Evolutionary conservation across 768 basidiomycete genomes (phyloP), one percentile per base, ranked within the genome.

Genomic region (Lyophyllum atratum): DNA sequence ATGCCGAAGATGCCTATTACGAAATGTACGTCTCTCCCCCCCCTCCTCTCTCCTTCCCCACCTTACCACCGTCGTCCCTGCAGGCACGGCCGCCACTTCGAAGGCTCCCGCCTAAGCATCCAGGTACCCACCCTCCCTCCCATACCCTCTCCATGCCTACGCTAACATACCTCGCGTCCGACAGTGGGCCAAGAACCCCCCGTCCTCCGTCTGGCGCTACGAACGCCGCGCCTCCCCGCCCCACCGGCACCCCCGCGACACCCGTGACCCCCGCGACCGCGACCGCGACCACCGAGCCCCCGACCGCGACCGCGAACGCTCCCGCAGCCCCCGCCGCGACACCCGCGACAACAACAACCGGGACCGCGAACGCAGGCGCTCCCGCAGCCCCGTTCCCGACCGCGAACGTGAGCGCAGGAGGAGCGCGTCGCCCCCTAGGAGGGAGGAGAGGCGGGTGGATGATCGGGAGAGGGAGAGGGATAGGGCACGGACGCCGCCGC

Each of bases 161-260:
- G 31, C 47, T 56, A 33, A 45, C 43, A 21, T 34, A 56, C 44
- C 44, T 46, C 9, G 12, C n/a, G n/a, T 11, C 49, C 26, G 46
- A 14, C 50, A 89, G 88, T 90, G 89, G 89, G 88, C 89, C 43
- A 92, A 91, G 71, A 86, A 86, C 64, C 90, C 90, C 56, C 91
- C 90, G 4, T 90, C 88, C 40, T 80, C 87, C n/a, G 84, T 87
- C 39, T 92, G 90, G 90, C 87, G 90, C 59, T 85, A 83, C 61
- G 86, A 89, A 45, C 76, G 86, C 63, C 79, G 82, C 56, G 74
- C 79, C 43, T 75, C 83, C 72, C 80, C 66, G 63, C 78, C 59
- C 54, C 66, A 70, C 62, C 60, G 64, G 51, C 50, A 44, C 63
- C 19, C 52, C 59, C 66, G 75, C 39, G 74, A 78, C 49, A 73